Conservation (phyloP, 2,329 filamentous ascomycete genomes). For the Cadophora luteo-olivacea region DNA sequence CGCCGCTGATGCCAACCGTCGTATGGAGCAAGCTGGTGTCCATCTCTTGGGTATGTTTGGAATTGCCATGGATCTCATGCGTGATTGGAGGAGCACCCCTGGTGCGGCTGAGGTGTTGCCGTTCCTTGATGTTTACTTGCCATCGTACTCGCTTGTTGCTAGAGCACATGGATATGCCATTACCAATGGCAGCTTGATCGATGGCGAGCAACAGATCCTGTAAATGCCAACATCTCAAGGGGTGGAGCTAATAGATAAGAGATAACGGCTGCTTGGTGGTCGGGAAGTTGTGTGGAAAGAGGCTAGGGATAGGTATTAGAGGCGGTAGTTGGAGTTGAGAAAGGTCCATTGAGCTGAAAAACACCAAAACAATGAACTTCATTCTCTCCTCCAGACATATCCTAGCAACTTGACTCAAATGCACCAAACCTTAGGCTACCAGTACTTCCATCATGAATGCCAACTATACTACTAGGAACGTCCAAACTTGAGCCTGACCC, state of each 20-base stretch:
- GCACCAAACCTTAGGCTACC: not conserved
- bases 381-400: not conserved
- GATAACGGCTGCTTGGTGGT: not conserved
- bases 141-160: constrained; percentile 69
- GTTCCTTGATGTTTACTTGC: constrained; percentile 51
- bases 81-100: constrained; percentile 36
- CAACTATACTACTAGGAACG: not conserved
- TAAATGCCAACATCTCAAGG: constrained; percentile 10
- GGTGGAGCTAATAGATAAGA: not conserved
- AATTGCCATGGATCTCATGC: constrained; percentile 43
- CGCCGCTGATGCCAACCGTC: constrained; percentile 67
- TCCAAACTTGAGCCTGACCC: not conserved
- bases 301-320: not conserved
- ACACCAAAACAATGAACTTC: not conserved
- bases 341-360: not conserved
- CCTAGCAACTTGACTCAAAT: not conserved
- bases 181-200: constrained; percentile 62
- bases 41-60: constrained; percentile 49
- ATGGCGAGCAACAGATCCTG: constrained; percentile 55
- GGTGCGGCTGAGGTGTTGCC: constrained; percentile 26
- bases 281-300: not conserved
- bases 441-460: not conserved
- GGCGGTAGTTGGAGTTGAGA: not conserved
- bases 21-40: constrained; percentile 72
- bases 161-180: constrained; percentile 66